Base-by-base conservation (phyloP, 148 eudicot species). In the Persicaria maculosa region DNA sequence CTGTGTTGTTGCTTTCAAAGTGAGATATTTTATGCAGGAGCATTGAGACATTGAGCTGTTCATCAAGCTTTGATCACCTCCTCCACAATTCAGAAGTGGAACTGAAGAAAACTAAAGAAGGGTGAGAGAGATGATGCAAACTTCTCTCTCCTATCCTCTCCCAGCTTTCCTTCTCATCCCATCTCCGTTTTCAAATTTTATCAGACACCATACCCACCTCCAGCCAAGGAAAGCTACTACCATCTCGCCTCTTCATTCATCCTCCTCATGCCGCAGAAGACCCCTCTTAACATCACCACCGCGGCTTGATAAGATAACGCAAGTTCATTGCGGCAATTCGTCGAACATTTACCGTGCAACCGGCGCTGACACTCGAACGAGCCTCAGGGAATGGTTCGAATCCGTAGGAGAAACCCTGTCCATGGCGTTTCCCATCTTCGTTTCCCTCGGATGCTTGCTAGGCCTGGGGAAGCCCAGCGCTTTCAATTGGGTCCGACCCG, bases 361-460 rank as follows among this genome's bases (percentile, higher is more conserved):
- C 3, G 52, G 45, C 79, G 86, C 71, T 44, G 82, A 78, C 79
- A 79, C 68, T 55, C 84, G 52, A 5, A 74, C 64, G 62, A 11
- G 65, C 20, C 10, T 57, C n/a, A 70, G 73, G 77, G 72, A 71
- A 59, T 80, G 78, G 81, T 31, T 81, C 36, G 83, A 79, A 47
- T 58, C 69, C 20, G 74, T 74, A 14, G 78, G 84, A 19, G 88
- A 85, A 71, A 82, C 69, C 5, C 31, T 85, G 40, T 85, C 88
- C 9, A 83, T 84, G 10, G 84, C 79, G 16, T 83, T 85, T 75
- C 86, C 88, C 11, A 47, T 85, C 59, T 85, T 84, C 84, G 83
- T 83, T 3, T 86, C 86, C 4, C 74, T 83, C 47, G 84, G 86
- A 14, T 85, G 88, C 82, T 79, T 83, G 67, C 19, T 85, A 47